A percentile compares a stretch with the other conserved stretches of the same genome.
Conservation (phyloP, 2,329 filamentous ascomycete genomes). For the Epichloe coenophiala region DNA sequence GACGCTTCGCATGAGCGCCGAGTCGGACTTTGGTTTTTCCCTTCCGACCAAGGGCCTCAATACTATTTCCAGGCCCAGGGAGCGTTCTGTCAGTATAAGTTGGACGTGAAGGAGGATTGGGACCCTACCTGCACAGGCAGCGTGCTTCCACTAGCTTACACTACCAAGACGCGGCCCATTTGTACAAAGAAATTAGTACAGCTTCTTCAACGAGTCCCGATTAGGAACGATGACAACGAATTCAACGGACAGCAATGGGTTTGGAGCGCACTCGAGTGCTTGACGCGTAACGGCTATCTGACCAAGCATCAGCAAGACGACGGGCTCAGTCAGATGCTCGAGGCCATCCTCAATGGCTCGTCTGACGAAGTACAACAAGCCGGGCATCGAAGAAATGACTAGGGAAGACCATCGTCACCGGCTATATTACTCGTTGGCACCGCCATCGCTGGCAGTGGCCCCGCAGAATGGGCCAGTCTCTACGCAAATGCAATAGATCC, state of each 20-base stretch:
- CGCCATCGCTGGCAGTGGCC: neutral
- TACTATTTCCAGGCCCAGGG: conserved; percentile 7
- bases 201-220: conserved; percentile 4
- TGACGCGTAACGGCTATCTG: conserved; percentile 4
- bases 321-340: conserved; percentile 7
- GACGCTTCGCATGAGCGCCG: conserved; percentile 8
- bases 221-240: conserved; percentile 6
- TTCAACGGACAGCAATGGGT: conserved; percentile 9
- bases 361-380: conserved; percentile 6
- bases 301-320: conserved; percentile 5
- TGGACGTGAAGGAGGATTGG: conserved; percentile 7
- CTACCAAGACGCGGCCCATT: conserved; percentile 6
- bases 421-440: neutral
- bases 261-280: conserved; percentile 3
- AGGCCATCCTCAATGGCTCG: conserved; percentile 8
- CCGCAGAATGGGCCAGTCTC: neutral
- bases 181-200: conserved; percentile 1
- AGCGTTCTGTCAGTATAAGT: conserved; percentile 1
- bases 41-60: conserved; percentile 4
- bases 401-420: neutral
- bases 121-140: conserved; percentile 7
- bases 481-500: neutral
- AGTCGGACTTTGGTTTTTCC: conserved; percentile 5
- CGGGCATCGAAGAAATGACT: neutral
- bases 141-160: conserved; percentile 6